phyloP scores from a whole-genome alignment of 192 early-diverging fungal species.

The Piromyces finnis region DNA sequence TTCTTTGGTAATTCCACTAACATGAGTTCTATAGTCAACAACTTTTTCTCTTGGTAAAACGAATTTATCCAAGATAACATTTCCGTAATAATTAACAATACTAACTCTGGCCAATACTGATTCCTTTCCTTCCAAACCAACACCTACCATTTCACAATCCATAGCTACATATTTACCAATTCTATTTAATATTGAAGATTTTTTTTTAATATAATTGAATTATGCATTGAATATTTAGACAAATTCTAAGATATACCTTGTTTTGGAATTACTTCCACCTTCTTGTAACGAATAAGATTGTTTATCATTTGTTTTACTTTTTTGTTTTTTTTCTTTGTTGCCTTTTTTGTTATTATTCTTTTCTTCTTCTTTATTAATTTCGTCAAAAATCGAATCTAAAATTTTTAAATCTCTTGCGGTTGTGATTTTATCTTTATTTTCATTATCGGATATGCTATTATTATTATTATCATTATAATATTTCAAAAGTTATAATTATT shows the following conservation, averaged over 20 bases:
- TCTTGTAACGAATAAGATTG: neutral
- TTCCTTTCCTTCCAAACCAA: constrained; percentile 57
- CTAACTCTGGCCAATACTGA: constrained; percentile 85
- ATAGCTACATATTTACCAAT: constrained; percentile 81
- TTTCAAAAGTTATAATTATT: no score
- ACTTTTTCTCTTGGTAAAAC: constrained; percentile 68
- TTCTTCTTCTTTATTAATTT: neutral
- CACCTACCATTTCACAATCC: constrained; percentile 99
- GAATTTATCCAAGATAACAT: constrained; percentile 63
- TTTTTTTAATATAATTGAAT: no score
- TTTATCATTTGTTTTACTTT: neutral
- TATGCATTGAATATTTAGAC: no score
- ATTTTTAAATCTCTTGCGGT: neutral
- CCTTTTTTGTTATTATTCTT: neutral
- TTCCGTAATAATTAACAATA: constrained; percentile 86
- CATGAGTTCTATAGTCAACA: constrained; percentile 81
- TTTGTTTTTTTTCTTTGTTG: neutral
- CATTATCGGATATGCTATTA: neutral
- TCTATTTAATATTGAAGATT: no score
- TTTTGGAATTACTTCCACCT: neutral
- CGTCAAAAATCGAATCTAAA: neutral
- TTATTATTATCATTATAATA: neutral
- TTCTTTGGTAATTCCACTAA: constrained; percentile 78
- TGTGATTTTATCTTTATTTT: neutral
- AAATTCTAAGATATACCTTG: no score